Conservation (phyloP, 208 protist species). For the Vickermania ingenoplastis region DNA sequence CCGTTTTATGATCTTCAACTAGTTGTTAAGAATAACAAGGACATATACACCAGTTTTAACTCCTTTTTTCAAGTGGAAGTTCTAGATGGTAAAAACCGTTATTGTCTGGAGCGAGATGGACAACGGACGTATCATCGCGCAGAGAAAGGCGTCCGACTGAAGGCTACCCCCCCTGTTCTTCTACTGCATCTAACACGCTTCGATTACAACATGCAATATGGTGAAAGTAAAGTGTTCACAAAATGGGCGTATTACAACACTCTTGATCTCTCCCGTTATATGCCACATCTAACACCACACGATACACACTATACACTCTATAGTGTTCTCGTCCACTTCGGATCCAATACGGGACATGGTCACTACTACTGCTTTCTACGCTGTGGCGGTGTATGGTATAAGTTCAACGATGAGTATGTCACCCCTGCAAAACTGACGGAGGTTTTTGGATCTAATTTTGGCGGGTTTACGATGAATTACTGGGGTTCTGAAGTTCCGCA, state of each 20-base stretch:
- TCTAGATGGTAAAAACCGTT: conserved; percentile 90
- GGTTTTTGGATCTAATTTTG: conserved; percentile 85
- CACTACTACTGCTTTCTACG: conserved; percentile 85
- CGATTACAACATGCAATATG: conserved; percentile 77
- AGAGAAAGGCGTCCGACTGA: conserved; percentile 80
- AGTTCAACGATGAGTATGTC: conserved; percentile 88
- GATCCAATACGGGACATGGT: conserved; percentile 79
- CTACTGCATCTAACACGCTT: conserved; percentile 87
- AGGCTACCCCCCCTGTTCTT: conserved; percentile 74
- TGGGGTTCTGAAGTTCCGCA: conserved; percentile 79
- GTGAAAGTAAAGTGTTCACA: conserved; percentile 83
- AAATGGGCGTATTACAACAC: conserved; percentile 80
- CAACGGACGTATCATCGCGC: conserved; percentile 72
- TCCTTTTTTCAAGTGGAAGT: conserved; percentile 84
- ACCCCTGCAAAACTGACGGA: conserved; percentile 63
- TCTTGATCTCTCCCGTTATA: conserved; percentile 76
- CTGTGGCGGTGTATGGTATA: conserved; percentile 74
- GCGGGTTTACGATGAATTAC: conserved; percentile 73
- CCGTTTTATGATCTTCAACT: conserved; percentile 89
- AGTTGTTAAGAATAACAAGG: conserved; percentile 76
- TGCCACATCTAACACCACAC: conserved; percentile 35
- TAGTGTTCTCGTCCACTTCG: conserved; percentile 84
- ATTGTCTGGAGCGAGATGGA: conserved; percentile 77
- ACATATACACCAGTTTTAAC: conserved; percentile 84
- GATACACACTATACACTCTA: conserved; percentile 80